Evolutionary conservation across 2,329 filamentous ascomycete species (phyloP), one percentile per base, ranked within the genome.

Genomic region (Claviceps maximensis): DNA sequence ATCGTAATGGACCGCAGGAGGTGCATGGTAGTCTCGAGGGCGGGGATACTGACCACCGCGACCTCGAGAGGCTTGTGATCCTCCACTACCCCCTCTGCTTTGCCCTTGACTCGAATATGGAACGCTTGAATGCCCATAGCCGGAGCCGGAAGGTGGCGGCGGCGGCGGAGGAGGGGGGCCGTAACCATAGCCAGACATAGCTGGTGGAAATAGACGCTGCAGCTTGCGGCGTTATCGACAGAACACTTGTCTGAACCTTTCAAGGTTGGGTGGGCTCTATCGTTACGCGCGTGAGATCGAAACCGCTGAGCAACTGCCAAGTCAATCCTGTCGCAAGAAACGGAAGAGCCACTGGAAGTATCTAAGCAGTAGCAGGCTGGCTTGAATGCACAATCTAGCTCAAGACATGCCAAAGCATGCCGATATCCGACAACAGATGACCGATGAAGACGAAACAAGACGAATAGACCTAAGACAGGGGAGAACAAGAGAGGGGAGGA

Each of bases 141-240:
- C 66, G 12, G 63, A 58, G 40, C 66, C 65, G 53, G 64, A 60
- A 7, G 61, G 55, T 41, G 65, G 74, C 53, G 64, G 61, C 12
- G 61, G 55, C 44, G 65, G 74, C 53, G 75, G 74, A 23, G 74
- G 75, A 21, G 75, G 74, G 31, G 31, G 54, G 15, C 55, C 75
- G 68, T 78, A 79, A 51, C 71, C 74, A 67, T 79, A 78, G 33
- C 66, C 64, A 23, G 75, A 69, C 75, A 78, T 78, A 50, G 41
- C 46, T 50, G 29, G 47, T 23, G 29, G 36, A 42, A 31, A 27
- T 40, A 42, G 42, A 40, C 41, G 42, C 51, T 49, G 49, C 50
- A 53, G 41, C 55, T 54, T 50, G 52, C 50, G 50, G 47, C 50
- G 36, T 13, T 52, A 7, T 48, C 44, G 49, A 53, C 56, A 58